Conservation (phyloP, 108 stramenopile genomes). For the Skeletonema potamos region DNA sequence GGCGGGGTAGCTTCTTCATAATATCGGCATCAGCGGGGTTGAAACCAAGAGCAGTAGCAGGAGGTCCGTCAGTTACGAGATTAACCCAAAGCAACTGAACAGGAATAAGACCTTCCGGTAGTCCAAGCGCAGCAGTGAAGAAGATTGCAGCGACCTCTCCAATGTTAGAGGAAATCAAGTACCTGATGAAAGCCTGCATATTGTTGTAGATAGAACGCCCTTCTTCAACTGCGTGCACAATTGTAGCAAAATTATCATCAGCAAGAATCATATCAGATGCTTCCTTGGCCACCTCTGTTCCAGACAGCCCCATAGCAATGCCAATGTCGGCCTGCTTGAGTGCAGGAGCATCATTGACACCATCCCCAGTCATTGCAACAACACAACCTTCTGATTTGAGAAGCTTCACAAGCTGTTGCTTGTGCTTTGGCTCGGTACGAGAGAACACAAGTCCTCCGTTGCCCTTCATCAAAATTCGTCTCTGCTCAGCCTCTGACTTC, state of each 20-base stretch:
- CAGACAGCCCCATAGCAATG: constrained; percentile 94
- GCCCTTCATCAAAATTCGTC: constrained; percentile 33
- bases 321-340: constrained; percentile 92
- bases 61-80: constrained; percentile 98
- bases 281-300: constrained; percentile 98
- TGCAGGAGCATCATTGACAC: constrained; percentile 96
- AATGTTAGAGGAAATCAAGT: constrained; percentile 97
- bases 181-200: constrained; percentile 98
- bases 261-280: constrained; percentile 99
- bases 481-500: constrained; percentile 36
- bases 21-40: constrained; percentile 87
- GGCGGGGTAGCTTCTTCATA: constrained; percentile 80
- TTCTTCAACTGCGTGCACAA: constrained; percentile 96
- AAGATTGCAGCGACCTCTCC: constrained; percentile 97
- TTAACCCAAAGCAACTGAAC: constrained; percentile 99
- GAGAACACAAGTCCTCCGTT: constrained; percentile 55
- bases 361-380: constrained; percentile 94
- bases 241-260: constrained; percentile 99
- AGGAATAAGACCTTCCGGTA: constrained; percentile 95
- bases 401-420: constrained; percentile 77
- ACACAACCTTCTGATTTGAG: constrained; percentile 74
- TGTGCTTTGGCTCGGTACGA: constrained; percentile 84
- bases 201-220: constrained; percentile 98
- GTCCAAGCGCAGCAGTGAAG: constrained; percentile 89
- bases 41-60: constrained; percentile 97